phyloP scores from a whole-genome alignment of 257 asterid species.

The Lavandula angustifolia region DNA sequence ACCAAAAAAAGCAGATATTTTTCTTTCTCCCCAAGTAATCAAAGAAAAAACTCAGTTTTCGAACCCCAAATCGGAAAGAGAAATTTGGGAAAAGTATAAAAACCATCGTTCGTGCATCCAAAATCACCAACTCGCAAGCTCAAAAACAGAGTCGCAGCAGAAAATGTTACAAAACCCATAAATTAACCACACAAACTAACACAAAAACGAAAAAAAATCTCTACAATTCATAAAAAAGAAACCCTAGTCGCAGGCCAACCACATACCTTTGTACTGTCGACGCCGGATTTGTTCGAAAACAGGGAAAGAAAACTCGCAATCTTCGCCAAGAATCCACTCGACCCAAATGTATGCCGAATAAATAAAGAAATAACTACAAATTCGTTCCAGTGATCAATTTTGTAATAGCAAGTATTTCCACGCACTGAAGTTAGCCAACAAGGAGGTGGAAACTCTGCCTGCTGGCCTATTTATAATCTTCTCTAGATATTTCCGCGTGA shows the following conservation, averaged over 20 bases:
- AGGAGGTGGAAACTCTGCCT: background rate
- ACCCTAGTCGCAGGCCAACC: background rate
- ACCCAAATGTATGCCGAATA: background rate
- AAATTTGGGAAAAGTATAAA: too few relatives aligned
- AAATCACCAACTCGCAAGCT: background rate
- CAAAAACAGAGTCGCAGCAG: slow-evolving; percentile 7
- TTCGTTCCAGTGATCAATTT: background rate
- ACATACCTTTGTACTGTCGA: too few relatives aligned
- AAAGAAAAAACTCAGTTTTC: background rate
- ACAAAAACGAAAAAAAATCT: background rate
- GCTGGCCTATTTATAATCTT: slow-evolving; percentile 47
- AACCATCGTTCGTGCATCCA: background rate
- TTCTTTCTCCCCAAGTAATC: slow-evolving; percentile 25
- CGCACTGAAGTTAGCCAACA: background rate
- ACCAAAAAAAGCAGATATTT: background rate
- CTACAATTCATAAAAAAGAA: background rate
- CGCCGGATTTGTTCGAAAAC: too few relatives aligned
- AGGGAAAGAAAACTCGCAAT: background rate
- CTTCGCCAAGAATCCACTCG: too few relatives aligned
- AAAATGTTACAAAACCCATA: background rate
- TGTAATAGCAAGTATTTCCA: background rate
- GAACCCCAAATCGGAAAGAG: too few relatives aligned
- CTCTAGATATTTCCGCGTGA: slow-evolving; percentile 43
- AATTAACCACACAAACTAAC: background rate
- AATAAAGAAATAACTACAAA: background rate